Evolutionary conservation across 2,329 filamentous ascomycete genomes (phyloP).

Genomic region (Fusarium coffeatum): DNA sequence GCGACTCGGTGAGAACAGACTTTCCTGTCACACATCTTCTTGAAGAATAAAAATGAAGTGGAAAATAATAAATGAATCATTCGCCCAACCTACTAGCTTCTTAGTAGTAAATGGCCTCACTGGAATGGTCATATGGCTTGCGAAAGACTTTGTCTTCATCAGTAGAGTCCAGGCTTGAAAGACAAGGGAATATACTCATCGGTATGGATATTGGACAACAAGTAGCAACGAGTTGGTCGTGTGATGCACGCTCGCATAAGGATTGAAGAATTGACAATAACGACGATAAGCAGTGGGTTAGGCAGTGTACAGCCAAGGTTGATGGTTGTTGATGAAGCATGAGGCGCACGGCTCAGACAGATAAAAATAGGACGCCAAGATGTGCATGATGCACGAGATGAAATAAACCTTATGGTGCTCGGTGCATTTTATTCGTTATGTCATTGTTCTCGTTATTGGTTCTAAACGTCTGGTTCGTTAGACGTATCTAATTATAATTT

Average conservation of each 20-base stretch:
- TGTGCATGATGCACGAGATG: background rate
- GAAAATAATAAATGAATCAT: no score
- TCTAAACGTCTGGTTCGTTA: background rate
- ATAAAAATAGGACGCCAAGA: background rate
- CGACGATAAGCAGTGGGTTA: background rate
- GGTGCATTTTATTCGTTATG: slow-evolving; percentile 4
- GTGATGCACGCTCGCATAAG: background rate
- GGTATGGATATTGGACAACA: background rate
- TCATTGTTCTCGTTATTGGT: slow-evolving; percentile 24
- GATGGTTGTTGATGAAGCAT: background rate
- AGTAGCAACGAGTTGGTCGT: background rate
- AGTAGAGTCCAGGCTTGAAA: background rate
- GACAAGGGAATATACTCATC: background rate
- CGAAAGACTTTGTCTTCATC: no score
- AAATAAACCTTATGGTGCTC: background rate
- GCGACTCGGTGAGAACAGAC: no score
- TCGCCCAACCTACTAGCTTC: no score
- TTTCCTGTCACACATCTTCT: no score
- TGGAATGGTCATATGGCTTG: no score
- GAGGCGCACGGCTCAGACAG: background rate
- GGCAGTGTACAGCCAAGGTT: background rate
- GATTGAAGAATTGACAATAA: background rate
- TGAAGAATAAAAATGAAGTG: no score
- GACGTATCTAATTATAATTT: background rate
- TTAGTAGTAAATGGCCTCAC: no score